phyloP scores from a whole-genome alignment of 2,329 filamentous ascomycete species.

The Pyrenophora seminiperda region DNA sequence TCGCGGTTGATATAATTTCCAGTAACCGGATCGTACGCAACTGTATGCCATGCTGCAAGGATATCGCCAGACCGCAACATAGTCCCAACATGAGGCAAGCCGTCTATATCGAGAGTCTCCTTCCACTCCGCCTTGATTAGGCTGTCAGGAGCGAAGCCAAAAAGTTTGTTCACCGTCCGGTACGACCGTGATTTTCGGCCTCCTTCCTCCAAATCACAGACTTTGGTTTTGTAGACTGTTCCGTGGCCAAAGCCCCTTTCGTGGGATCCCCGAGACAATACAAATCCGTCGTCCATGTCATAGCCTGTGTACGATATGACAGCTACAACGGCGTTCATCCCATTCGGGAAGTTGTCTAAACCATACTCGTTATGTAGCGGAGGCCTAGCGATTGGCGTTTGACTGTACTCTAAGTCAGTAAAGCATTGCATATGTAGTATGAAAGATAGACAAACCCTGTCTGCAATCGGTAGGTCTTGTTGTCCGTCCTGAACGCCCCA shows the following conservation, averaged over 20 bases:
- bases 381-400: constrained; percentile 90
- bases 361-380: constrained; percentile 96
- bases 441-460: too few relatives aligned
- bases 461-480: constrained; percentile 94
- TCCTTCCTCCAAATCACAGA: constrained; percentile 83
- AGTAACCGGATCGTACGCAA: constrained; percentile 73
- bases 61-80: constrained; percentile 80
- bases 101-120: constrained; percentile 81
- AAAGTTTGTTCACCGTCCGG: constrained; percentile 77
- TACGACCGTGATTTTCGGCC: constrained; percentile 66
- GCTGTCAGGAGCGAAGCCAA: constrained; percentile 84
- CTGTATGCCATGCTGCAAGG: constrained; percentile 87
- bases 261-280: constrained; percentile 95
- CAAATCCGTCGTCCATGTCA: constrained; percentile 99
- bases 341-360: constrained; percentile 97
- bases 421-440: too few relatives aligned
- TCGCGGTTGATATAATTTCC: constrained; percentile 84
- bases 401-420: too few relatives aligned
- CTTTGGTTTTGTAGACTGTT: constrained; percentile 97
- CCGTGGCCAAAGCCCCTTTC: constrained; percentile 95
- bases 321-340: constrained; percentile 91
- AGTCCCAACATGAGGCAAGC: constrained; percentile 79
- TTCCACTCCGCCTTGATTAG: constrained; percentile 73
- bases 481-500: constrained; percentile 85
- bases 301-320: constrained; percentile 99